Base-by-base conservation (phyloP, 768 basidiomycete genomes). In the Dentipellis sp. region DNA sequence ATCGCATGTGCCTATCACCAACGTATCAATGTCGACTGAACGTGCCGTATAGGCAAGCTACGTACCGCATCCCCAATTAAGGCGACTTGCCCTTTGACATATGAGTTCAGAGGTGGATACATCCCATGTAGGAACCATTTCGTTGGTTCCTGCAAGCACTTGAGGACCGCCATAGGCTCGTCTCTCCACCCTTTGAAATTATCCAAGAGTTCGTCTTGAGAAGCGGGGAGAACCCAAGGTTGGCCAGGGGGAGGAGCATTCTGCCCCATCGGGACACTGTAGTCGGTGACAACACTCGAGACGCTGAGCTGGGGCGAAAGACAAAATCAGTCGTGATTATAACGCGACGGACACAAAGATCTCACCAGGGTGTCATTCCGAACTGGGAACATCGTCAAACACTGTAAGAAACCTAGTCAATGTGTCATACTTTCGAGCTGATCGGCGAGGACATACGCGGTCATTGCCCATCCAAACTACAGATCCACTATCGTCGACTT, bases 121-220 rank as follows among this genome's bases (percentile, higher is more conserved):
- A 82, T 56, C 5, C 71, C 67, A 53, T 81, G 80, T 40, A 83
- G 74, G 34, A 65, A 71, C 81, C 81, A 83, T 65, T 75, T 78
- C 52, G 70, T 78, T 2, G 76, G 72, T 16, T 69, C 68, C 52
- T 72, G 67, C 50, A 79, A 66, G 57, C 77, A 72, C 14, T 71
- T 63, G 0, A 81, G 62, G 14, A 82, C 67, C 4, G 62, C 65
- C 49, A 59, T 64, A 5, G 69, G 75, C 56, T 81, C 78, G 6
- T 64, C 63, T 4, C 79, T 80, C 72, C 77, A 80, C 22, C 71
- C 79, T 16, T 63, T 60, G 60, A 68, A 81, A 22, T 65, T 64
- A 9, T 71, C 66, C 16, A 76, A 57, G n/a, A 82, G 62, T 59
- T 82, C 79, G 46, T 72, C 64, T 39, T 72, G 62, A 0, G 75